These are phyloP conservation scores for Bretschneidera sinensis DNA, from an alignment of 345 rosid species.

Conservation along the genomic window DNA sequence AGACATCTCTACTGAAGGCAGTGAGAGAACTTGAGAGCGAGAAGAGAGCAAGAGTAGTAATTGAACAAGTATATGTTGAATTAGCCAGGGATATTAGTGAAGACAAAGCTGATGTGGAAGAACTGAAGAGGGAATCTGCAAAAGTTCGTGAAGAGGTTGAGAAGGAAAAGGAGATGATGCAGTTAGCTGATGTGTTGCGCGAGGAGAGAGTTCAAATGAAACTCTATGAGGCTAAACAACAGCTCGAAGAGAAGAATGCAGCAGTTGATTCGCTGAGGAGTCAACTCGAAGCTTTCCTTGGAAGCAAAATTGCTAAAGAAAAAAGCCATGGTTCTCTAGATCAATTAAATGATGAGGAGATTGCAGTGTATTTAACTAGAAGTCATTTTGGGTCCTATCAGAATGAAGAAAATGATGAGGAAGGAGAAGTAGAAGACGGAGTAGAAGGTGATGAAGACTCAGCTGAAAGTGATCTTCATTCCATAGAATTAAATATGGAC, in stretches of 20 bases:
- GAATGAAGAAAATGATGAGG: conserved; percentile 37
- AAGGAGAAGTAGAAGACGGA: conserved; percentile 68
- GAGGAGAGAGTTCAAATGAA: conserved; percentile 79
- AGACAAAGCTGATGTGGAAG: conserved; percentile 65
- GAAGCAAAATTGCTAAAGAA: conserved; percentile 57
- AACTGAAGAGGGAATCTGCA: conserved; percentile 55
- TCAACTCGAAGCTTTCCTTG: conserved; percentile 79
- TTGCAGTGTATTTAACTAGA: conserved; percentile 50
- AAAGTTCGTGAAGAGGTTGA: conserved; percentile 66
- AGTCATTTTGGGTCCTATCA: conserved; percentile 34
- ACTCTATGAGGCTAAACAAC: conserved; percentile 75
- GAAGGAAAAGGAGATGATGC: conserved; percentile 81
- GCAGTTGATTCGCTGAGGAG: conserved; percentile 76
- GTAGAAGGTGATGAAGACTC: conserved; percentile 53
- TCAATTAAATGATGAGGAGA: conserved; percentile 41
- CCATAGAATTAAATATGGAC: conserved; percentile 76
- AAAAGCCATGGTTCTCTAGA: conserved; percentile 40
- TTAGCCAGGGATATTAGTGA: conserved; percentile 47
- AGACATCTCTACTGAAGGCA: conserved; percentile 54
- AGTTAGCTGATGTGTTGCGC: conserved; percentile 57
- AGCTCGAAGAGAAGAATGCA: conserved; percentile 70
- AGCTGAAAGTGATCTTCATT: conserved; percentile 81
- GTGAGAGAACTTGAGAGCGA: conserved; percentile 82
- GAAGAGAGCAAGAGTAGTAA: conserved; percentile 70
- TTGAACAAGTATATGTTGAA: conserved; percentile 84